Conservation (phyloP, 2,329 filamentous ascomycete genomes). For the Byssochlamys sp. region DNA sequence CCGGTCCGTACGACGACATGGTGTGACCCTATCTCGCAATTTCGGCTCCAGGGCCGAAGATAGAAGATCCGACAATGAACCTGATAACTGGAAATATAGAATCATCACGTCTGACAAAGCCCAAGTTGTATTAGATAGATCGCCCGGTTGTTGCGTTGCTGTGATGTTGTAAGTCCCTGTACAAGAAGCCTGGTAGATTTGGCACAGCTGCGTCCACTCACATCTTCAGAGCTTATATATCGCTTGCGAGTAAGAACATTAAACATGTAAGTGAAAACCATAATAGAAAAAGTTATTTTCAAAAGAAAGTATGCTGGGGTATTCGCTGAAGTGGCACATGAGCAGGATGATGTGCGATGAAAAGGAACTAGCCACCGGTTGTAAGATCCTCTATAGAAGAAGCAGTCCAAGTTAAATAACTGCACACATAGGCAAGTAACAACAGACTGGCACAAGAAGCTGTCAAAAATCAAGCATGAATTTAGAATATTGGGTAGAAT, state of each 20-base stretch:
- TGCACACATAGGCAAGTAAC: background rate
- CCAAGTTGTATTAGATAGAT: background rate
- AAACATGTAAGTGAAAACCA: background rate
- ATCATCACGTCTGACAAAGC: slow-evolving; percentile 8
- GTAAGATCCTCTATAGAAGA: background rate
- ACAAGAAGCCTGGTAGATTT: background rate
- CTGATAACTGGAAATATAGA: slow-evolving; percentile 4
- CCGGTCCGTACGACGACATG: slow-evolving; percentile 30
- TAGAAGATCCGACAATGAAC: slow-evolving; percentile 16
- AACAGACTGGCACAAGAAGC: background rate
- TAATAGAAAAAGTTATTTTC: background rate
- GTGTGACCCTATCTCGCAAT: slow-evolving; percentile 17
- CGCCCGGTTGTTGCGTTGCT: background rate
- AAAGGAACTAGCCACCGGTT: background rate
- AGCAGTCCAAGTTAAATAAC: background rate
- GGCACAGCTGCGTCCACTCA: background rate
- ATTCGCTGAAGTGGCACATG: background rate
- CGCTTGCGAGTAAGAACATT: background rate
- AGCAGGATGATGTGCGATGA: background rate
- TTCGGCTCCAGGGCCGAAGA: slow-evolving; percentile 19
- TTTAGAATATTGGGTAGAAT: background rate
- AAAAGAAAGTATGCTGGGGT: background rate
- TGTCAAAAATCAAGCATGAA: background rate
- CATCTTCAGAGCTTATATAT: background rate
- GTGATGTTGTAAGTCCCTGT: background rate